Evolutionary conservation across 2,329 filamentous ascomycete genomes (phyloP).

Genomic region (Cercospora janseana): DNA sequence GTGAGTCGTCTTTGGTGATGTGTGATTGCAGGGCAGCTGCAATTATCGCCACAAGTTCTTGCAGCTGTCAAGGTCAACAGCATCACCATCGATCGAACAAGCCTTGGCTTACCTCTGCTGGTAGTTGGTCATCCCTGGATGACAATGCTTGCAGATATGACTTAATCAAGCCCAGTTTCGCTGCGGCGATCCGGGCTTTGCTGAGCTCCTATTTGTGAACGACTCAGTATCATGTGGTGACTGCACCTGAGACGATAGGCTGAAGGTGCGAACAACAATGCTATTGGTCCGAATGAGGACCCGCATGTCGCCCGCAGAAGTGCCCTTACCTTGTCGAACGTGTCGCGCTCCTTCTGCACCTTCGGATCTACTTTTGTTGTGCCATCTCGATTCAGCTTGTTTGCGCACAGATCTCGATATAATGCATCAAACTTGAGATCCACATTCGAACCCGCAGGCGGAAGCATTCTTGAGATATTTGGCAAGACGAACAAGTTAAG

Average conservation of each 20-base stretch:
- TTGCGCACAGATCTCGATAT: slow-evolving; percentile 46
- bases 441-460: neutral
- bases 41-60: slow-evolving; percentile 44
- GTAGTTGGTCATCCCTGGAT: slow-evolving; percentile 39
- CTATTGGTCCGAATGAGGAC: neutral
- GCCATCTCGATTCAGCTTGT: slow-evolving; percentile 47
- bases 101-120: slow-evolving; percentile 38
- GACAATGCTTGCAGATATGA: slow-evolving; percentile 39
- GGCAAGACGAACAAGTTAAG: too few species aligned
- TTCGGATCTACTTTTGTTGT: slow-evolving; percentile 45
- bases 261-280: too few species aligned
- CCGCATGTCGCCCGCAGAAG: neutral
- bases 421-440: slow-evolving; percentile 48
- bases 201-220: slow-evolving; percentile 37
- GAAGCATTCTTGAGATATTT: slow-evolving; percentile 4
- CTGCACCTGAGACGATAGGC: too few species aligned
- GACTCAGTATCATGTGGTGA: neutral
- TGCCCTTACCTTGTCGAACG: slow-evolving; percentile 39
- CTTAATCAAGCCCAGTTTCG: slow-evolving; percentile 39
- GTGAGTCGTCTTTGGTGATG: slow-evolving; percentile 39
- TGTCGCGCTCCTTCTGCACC: slow-evolving; percentile 42
- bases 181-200: slow-evolving; percentile 36
- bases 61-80: slow-evolving; percentile 33
- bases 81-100: neutral
- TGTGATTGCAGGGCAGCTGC: slow-evolving; percentile 42